These are phyloP conservation scores for Colletotrichum noveboracense DNA, from an alignment of 2,329 filamentous ascomycete species.

Conservation along the genomic window DNA sequence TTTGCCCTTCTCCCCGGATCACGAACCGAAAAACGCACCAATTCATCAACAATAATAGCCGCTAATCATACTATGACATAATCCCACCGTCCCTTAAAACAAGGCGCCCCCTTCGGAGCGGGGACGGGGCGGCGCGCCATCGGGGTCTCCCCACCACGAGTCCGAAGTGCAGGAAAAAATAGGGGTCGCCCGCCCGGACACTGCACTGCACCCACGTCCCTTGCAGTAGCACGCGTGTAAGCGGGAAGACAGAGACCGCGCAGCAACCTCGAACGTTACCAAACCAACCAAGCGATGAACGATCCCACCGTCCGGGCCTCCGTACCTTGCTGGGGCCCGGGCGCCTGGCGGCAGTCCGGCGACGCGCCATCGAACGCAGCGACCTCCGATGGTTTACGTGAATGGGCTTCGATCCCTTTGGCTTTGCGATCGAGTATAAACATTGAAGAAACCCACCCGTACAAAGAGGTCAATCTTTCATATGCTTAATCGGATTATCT, in stretches of 20 bases:
- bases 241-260: background rate
- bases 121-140: background rate
- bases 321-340: background rate
- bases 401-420: background rate
- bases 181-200: background rate
- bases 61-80: background rate
- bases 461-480: fast-evolving
- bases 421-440: background rate
- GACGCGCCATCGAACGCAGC: background rate
- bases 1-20: background rate
- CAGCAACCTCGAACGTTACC: background rate
- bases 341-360: constrained; percentile 18
- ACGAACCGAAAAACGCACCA: background rate
- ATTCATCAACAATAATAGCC: background rate
- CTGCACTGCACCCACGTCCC: background rate
- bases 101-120: background rate
- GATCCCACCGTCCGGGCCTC: constrained; percentile 13
- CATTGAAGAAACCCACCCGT: background rate
- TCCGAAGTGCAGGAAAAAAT: background rate
- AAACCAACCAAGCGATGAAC: background rate
- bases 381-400: background rate
- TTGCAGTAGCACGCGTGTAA: background rate
- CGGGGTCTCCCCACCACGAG: constrained; percentile 9
- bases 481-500: background rate
- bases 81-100: background rate